These are phyloP conservation scores for Volvox africanus DNA, from an alignment of 139 green algal genomes.

Conservation along the genomic window DNA sequence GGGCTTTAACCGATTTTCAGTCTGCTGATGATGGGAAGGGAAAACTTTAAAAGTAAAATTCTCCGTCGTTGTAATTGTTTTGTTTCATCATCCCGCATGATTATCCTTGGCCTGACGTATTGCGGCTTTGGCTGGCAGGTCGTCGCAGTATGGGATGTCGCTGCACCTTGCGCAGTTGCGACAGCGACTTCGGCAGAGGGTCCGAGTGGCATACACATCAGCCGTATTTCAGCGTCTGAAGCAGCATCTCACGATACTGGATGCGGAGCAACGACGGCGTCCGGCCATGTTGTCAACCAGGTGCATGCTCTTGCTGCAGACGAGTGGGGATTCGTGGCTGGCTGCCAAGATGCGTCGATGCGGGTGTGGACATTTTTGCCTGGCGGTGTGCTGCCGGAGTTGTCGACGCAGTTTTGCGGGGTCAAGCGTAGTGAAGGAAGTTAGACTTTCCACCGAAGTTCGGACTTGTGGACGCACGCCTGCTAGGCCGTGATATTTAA, in stretches of 20 bases:
- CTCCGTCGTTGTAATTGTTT: too few relatives aligned
- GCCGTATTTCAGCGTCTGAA: neutral
- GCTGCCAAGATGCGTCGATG: slow-evolving; percentile 12
- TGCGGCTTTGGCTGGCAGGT: neutral
- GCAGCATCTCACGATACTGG: neutral
- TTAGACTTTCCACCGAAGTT: neutral
- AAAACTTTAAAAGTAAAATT: too few relatives aligned
- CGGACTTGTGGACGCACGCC: neutral
- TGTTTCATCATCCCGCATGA: too few relatives aligned
- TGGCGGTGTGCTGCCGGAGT: neutral
- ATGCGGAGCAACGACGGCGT: too few relatives aligned
- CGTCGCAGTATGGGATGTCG: slow-evolving; percentile 1
- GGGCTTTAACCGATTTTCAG: too few relatives aligned
- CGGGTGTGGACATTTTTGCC: slow-evolving; percentile 11
- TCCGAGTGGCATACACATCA: neutral
- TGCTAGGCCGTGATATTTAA: neutral
- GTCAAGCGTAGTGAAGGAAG: neutral
- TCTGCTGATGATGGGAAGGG: too few relatives aligned
- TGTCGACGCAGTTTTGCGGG: neutral
- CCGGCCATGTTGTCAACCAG: neutral
- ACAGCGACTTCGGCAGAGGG: neutral
- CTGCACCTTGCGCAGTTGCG: neutral
- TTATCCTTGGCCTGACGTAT: too few relatives aligned
- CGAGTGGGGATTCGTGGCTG: slow-evolving; percentile 29
- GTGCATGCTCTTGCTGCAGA: slow-evolving; percentile 25